phyloP scores from a whole-genome alignment of 441 rosid species.

The Hura crepitans region DNA sequence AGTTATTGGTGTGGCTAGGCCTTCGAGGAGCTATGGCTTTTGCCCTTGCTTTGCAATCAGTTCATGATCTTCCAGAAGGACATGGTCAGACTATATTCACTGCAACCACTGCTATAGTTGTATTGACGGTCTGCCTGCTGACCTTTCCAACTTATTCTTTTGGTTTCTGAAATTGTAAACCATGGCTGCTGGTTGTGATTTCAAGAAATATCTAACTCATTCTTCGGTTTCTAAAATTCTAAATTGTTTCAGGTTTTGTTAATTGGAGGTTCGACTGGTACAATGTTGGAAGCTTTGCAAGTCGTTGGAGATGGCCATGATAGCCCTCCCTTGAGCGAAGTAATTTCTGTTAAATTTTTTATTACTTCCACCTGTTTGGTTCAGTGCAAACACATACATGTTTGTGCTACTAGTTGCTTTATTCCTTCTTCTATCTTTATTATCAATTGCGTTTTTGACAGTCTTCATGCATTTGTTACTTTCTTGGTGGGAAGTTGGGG shows the following conservation, averaged over 20 bases:
- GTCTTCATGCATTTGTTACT: background rate
- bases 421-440: background rate
- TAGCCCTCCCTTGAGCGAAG: conserved; percentile 53
- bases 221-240: conserved; percentile 13
- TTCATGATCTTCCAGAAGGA: conserved; percentile 98
- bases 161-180: conserved; percentile 10
- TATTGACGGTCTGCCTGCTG: conserved; percentile 62
- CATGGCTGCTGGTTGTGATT: conserved; percentile 10
- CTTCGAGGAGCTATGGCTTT: conserved; percentile 99
- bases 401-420: no score
- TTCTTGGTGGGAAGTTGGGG: background rate
- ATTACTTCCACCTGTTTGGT: background rate
- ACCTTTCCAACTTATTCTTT: conserved; percentile 8
- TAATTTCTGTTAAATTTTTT: conserved; percentile 36
- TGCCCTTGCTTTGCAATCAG: conserved; percentile 98
- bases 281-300: conserved; percentile 93
- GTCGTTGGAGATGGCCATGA: conserved; percentile 83
- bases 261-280: conserved; percentile 98
- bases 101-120: conserved; percentile 96
- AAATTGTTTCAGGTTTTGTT: conserved; percentile 58
- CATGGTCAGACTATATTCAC: conserved; percentile 99
- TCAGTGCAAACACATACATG: background rate
- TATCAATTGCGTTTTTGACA: background rate
- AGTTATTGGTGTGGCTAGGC: conserved; percentile 45
- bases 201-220: background rate